These are phyloP conservation scores for Fusarium falciforme DNA, from an alignment of 2,329 filamentous ascomycete species.

Conservation along the genomic window DNA sequence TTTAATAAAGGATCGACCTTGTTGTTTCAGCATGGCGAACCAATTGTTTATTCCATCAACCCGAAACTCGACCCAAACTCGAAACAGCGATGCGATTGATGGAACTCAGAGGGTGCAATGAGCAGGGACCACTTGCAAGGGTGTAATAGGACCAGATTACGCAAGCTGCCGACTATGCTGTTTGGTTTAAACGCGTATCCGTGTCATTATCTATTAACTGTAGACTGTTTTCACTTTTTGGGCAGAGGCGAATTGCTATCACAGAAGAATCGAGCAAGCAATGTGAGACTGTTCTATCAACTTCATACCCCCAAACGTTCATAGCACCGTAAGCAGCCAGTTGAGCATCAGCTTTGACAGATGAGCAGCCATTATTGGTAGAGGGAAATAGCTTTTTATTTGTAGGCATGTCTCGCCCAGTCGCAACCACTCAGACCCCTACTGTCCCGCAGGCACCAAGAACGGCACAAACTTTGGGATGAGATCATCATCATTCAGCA, in stretches of 20 bases:
- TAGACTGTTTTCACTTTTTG: background rate
- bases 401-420: background rate
- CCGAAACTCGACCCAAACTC: slow-evolving; percentile 1
- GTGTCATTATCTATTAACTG: background rate
- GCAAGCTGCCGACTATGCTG: background rate
- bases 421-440: background rate
- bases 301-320: background rate
- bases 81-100: background rate
- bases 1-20: background rate
- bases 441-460: background rate
- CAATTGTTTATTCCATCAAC: background rate
- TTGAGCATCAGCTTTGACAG: background rate
- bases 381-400: background rate
- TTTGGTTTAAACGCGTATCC: background rate
- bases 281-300: background rate
- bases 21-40: background rate
- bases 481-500: background rate
- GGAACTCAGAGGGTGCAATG: background rate
- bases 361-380: background rate
- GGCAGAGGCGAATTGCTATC: background rate
- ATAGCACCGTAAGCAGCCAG: background rate
- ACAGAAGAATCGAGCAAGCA: background rate
- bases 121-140: background rate
- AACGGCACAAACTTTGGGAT: background rate
- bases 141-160: background rate